Evolutionary conservation across 1,284 basidiomycete species (phyloP).

Genomic region (Abortiporus biennis): DNA sequence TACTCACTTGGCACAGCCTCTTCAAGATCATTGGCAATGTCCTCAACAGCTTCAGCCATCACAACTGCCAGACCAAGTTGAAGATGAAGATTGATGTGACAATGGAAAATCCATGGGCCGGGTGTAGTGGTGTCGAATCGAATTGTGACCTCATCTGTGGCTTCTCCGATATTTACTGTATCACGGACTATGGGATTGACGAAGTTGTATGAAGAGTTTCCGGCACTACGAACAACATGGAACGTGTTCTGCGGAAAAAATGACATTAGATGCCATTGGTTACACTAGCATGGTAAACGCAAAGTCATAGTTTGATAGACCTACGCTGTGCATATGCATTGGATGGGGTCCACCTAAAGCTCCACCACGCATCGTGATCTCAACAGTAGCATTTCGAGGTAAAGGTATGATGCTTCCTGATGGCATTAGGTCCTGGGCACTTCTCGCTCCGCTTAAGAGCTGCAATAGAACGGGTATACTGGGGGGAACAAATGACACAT

Average conservation of each 20-base stretch:
- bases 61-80: constrained; percentile 20
- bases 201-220: constrained; percentile 24
- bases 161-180: constrained; percentile 11
- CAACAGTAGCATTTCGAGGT: constrained; percentile 24
- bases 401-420: constrained; percentile 24
- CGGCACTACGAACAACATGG: constrained; percentile 3
- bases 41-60: constrained; percentile 19
- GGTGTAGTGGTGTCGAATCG: constrained; percentile 21
- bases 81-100: constrained; percentile 24
- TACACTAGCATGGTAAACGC: neutral
- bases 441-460: constrained; percentile 24
- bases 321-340: constrained; percentile 32
- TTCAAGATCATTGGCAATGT: constrained; percentile 9
- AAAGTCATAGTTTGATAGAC: constrained; percentile 2
- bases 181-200: constrained; percentile 23
- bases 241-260: constrained; percentile 1
- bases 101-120: constrained; percentile 24
- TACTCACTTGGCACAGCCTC: constrained; percentile 14
- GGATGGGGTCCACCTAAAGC: constrained; percentile 27
- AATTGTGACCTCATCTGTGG: constrained; percentile 19
- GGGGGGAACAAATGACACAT: constrained; percentile 16
- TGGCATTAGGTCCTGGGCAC: constrained; percentile 22
- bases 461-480: constrained; percentile 28
- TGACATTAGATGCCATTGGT: neutral
- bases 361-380: constrained; percentile 25